phyloP scores from a whole-genome alignment of 768 basidiomycete genomes.

The Hericium rajendrae region DNA sequence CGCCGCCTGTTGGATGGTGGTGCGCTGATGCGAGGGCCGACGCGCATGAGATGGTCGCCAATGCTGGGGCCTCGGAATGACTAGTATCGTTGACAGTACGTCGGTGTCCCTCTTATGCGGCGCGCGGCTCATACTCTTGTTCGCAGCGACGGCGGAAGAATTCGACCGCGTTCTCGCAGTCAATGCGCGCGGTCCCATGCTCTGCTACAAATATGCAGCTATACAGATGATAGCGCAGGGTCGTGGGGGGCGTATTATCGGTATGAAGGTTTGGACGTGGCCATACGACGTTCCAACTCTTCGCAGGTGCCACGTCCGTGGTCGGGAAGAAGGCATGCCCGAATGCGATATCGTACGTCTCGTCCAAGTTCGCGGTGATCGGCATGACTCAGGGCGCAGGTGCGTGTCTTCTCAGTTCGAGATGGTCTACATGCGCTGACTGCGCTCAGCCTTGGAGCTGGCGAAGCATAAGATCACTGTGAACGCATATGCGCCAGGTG shows the following conservation, averaged over 20 bases:
- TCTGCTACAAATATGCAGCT: conserved; percentile 18
- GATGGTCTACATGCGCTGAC: not conserved
- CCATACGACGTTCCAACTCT: not conserved
- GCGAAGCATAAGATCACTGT: conserved; percentile 15
- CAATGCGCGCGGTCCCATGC: conserved; percentile 14
- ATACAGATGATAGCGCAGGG: conserved; percentile 18
- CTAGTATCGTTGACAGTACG: not conserved
- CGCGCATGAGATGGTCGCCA: not conserved
- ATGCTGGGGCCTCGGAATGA: not conserved
- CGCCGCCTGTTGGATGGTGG: not conserved
- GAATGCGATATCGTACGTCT: conserved; percentile 16
- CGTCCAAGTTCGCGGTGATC: conserved; percentile 24
- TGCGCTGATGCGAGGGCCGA: not conserved
- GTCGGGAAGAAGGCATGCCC: conserved; percentile 3
- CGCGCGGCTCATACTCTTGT: not conserved
- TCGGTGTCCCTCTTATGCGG: not conserved
- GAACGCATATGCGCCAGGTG: conserved; percentile 17
- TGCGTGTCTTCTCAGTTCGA: not conserved
- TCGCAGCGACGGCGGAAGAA: conserved; percentile 15
- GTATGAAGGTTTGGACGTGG: conserved; percentile 1
- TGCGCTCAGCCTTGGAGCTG: conserved; percentile 12
- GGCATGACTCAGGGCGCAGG: conserved; percentile 20
- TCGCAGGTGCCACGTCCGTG: conserved; percentile 7
- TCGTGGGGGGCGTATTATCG: conserved; percentile 17
- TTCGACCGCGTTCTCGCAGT: conserved; percentile 11